Conservation (phyloP, 164 flowering plant species). For the Magnolia sinica region DNA sequence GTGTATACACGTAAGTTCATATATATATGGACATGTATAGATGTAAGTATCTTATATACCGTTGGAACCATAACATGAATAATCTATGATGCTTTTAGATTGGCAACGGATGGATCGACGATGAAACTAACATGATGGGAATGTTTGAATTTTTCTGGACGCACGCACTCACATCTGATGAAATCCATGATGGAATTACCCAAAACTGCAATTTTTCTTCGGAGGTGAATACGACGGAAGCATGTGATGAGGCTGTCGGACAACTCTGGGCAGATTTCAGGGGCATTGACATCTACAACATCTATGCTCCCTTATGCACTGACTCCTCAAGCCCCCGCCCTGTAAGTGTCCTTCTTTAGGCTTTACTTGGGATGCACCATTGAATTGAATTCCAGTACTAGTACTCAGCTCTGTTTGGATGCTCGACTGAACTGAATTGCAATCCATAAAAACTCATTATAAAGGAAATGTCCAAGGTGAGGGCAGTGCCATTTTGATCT, state of each 20-base stretch:
- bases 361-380: background rate
- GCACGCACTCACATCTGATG: constrained; percentile 52
- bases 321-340: constrained; percentile 8
- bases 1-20: no score
- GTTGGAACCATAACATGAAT: background rate
- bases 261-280: constrained; percentile 30
- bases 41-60: no score
- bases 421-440: background rate
- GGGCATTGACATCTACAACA: constrained; percentile 50
- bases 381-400: background rate
- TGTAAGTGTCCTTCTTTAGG: background rate
- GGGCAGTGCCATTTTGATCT: no score
- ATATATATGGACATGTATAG: no score
- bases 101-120: constrained; percentile 41
- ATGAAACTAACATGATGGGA: constrained; percentile 45
- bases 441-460: background rate
- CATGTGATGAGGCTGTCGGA: background rate
- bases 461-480: no score
- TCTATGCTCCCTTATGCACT: constrained; percentile 48
- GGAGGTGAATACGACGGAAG: background rate
- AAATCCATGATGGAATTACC: constrained; percentile 28
- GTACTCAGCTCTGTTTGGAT: background rate
- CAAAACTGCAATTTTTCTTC: constrained; percentile 42
- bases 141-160: constrained; percentile 65
- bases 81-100: constrained; percentile 27